These are phyloP conservation scores for Venturia carpophila DNA, from an alignment of 2,329 filamentous ascomycete genomes.

Conservation along the genomic window DNA sequence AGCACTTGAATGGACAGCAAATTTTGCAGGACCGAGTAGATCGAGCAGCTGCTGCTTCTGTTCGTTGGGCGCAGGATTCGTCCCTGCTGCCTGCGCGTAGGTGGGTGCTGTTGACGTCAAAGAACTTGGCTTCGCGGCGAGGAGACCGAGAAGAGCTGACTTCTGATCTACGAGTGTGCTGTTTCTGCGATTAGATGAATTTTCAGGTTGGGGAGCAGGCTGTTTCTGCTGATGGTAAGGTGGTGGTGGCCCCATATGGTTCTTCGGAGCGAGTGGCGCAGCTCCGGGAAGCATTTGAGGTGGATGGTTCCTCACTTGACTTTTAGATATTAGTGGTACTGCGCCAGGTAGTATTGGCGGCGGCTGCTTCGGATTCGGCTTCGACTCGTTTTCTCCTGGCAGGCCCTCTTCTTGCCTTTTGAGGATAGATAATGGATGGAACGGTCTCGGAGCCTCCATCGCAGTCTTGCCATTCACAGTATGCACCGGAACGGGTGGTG, in stretches of 20 bases:
- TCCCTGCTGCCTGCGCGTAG: neutral
- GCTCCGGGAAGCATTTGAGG: neutral
- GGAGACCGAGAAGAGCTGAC: slow-evolving; percentile 11
- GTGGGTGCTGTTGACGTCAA: neutral
- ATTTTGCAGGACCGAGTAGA: slow-evolving; percentile 13
- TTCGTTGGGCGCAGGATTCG: neutral
- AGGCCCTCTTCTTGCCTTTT: slow-evolving; percentile 9
- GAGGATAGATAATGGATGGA: slow-evolving; percentile 17
- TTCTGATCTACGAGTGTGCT: slow-evolving; percentile 6
- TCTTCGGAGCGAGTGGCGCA: neutral
- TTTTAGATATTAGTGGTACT: slow-evolving; percentile 8
- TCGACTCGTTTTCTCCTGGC: neutral
- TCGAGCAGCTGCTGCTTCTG: slow-evolving; percentile 9
- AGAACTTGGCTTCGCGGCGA: neutral
- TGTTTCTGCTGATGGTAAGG: slow-evolving; percentile 11
- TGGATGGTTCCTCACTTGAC: neutral
- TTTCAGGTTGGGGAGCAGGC: neutral
- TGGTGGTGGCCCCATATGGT: neutral
- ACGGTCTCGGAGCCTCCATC: slow-evolving; percentile 17
- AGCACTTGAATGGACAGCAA: slow-evolving; percentile 11
- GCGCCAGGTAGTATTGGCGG: slow-evolving; percentile 2
- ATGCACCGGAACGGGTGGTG: slow-evolving; percentile 19
- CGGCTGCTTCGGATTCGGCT: neutral
- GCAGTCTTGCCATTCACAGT: slow-evolving; percentile 6
- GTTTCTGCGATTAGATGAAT: slow-evolving; percentile 9